A percentile compares a stretch with the other conserved stretches of the same genome.
Evolutionary conservation across 2,329 filamentous ascomycete genomes (phyloP).

Genomic region (Nemania sp.): DNA sequence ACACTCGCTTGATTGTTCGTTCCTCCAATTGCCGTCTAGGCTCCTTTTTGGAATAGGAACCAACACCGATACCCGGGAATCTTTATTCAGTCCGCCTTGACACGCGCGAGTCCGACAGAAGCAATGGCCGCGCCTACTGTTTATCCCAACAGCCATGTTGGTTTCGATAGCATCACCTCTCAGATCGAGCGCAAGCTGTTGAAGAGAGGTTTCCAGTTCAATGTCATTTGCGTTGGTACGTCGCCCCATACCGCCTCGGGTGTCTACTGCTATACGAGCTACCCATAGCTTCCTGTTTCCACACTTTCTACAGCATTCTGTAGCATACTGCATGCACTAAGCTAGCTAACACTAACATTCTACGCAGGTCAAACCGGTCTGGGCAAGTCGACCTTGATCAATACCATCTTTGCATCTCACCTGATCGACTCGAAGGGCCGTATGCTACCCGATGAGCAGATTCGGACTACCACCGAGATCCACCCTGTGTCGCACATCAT

Average conservation of each 20-base stretch:
- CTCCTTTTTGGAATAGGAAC: conserved; percentile 56
- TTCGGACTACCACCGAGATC: conserved; percentile 97
- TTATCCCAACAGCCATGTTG: conserved; percentile 97
- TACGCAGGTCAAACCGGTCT: conserved; percentile 91
- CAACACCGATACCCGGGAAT: conserved; percentile 47
- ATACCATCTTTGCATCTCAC: conserved; percentile 99
- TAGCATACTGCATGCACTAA: conserved; percentile 13
- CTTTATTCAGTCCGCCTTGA: conserved; percentile 48
- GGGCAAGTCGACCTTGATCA: conserved; percentile 98
- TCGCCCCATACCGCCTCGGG: conserved; percentile 47
- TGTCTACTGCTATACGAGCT: conserved; percentile 6
- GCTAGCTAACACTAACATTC: conserved; percentile 53
- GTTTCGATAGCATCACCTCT: conserved; percentile 99
- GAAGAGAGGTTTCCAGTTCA: conserved; percentile 99
- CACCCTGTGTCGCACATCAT: conserved; percentile 98
- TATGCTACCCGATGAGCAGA: conserved; percentile 89
- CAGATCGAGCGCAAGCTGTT: conserved; percentile 99
- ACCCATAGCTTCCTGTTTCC: conserved; percentile 12
- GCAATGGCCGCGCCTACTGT: conserved; percentile 77
- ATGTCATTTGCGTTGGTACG: conserved; percentile 98
- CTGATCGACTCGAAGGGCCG: conserved; percentile 99
- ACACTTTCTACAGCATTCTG: neutral
- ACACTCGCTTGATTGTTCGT: conserved; percentile 45
- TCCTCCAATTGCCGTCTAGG: conserved; percentile 48
- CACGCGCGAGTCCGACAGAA: conserved; percentile 47